These are phyloP conservation scores for Chondrostereum purpureum DNA, from an alignment of 1,284 basidiomycete genomes.

Conservation along the genomic window DNA sequence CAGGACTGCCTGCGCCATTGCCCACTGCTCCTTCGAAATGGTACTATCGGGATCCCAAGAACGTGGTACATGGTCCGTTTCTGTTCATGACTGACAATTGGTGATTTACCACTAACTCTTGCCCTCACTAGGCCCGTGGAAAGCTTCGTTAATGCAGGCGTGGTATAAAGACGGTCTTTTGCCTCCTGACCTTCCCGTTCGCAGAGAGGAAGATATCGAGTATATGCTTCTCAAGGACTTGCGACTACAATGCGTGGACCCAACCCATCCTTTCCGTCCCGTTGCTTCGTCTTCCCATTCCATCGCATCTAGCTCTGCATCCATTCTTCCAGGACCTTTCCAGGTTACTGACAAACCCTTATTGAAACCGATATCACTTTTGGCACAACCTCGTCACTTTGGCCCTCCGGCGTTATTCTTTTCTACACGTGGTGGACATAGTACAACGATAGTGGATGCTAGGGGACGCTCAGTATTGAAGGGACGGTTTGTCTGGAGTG, in stretches of 20 bases:
- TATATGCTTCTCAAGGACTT: constrained; percentile 67
- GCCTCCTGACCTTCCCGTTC: constrained; percentile 71
- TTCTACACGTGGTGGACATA: constrained; percentile 78
- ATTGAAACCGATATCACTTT: constrained; percentile 68
- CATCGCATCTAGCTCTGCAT: constrained; percentile 4
- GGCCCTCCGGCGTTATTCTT: constrained; percentile 84
- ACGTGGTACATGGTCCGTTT: constrained; percentile 62
- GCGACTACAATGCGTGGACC: constrained; percentile 67
- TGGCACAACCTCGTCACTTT: constrained; percentile 75
- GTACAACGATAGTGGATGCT: constrained; percentile 78
- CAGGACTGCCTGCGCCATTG: constrained; percentile 66
- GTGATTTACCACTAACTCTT: no score
- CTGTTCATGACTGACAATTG: no score
- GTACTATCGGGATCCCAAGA: constrained; percentile 78
- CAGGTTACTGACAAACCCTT: constrained; percentile 48
- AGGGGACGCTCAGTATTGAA: constrained; percentile 77
- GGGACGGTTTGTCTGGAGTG: constrained; percentile 70
- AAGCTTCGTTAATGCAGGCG: constrained; percentile 74
- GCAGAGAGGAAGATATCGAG: constrained; percentile 63
- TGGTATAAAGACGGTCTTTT: constrained; percentile 79
- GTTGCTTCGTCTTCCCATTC: constrained; percentile 18
- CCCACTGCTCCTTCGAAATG: constrained; percentile 62
- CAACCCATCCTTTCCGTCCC: constrained; percentile 66
- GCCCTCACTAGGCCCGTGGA: constrained; percentile 82
- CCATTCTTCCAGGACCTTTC: constrained; percentile 13